A percentile compares a stretch with the other conserved stretches of the same genome.
These are phyloP conservation scores for Thraustochytrium sp. DNA, from an alignment of 352 stramenopile genomes.

Conservation along the genomic window DNA sequence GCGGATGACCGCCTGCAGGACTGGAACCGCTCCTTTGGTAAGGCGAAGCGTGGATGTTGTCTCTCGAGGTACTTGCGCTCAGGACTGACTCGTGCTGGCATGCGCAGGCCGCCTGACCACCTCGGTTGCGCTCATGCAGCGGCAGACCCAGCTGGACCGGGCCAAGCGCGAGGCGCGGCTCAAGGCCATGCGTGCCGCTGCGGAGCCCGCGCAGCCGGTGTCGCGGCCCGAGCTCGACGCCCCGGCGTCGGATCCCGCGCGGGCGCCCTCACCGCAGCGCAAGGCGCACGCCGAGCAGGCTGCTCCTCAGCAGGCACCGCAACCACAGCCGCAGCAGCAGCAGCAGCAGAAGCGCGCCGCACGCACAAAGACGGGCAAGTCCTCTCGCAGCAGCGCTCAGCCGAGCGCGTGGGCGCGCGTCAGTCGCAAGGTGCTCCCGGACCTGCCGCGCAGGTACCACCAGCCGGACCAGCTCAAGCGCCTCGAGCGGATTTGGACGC, in stretches of 20 bases:
- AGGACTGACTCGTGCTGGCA: neutral
- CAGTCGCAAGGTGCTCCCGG: neutral
- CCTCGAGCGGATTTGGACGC: neutral
- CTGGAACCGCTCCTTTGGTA: conserved; percentile 31
- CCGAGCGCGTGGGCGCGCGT: neutral
- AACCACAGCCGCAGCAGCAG: no score
- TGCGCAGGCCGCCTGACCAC: neutral
- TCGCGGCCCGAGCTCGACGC: no score
- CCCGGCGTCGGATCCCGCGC: no score
- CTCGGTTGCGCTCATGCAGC: neutral
- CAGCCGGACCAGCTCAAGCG: neutral
- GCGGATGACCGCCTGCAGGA: conserved; percentile 3
- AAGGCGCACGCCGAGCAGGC: no score
- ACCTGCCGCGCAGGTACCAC: neutral
- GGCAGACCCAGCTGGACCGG: neutral
- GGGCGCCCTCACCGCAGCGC: no score
- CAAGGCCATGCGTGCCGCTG: neutral
- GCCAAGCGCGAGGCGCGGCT: neutral
- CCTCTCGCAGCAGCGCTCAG: neutral
- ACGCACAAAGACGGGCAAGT: no score
- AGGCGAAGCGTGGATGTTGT: neutral
- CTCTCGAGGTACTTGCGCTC: neutral
- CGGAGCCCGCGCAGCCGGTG: no score
- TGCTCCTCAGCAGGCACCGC: no score
- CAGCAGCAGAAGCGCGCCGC: no score